Evolutionary conservation across 768 basidiomycete genomes (phyloP), one percentile per base, ranked within the genome.

Genomic region (Naematelia encephala): DNA sequence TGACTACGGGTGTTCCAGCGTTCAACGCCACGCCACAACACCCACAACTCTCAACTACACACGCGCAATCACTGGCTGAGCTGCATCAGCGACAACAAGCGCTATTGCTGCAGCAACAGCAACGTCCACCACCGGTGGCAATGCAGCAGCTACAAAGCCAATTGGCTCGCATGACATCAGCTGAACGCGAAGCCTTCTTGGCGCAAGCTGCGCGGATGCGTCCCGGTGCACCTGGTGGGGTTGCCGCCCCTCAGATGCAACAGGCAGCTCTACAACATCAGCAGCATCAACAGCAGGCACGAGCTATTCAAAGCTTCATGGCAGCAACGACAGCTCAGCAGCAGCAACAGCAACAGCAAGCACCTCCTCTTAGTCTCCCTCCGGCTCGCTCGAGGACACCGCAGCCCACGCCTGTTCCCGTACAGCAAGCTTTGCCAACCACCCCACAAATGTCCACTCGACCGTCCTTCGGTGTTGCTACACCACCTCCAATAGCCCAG

Each of bases 131-230:
- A 42, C 54, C 42, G 14, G 26, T 27, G 13, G 39, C 54, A 5
- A 45, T 56, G 10, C 58, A 59, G 58, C 57, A 59, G 19, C 43
- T 59, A 19, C 46, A 47, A 21, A 21, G 25, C 46, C 46, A 47
- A 21, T 19, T 19, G 25, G 46, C 29, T 29, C 55, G 49, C 34
- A 48, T 5, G 58, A 2, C 14, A 51, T 27, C 57, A 51, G 28
- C 45, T 58, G 19, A 51, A 50, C 21, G 28, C 27, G 34, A 53
- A 25, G 30, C n/a, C 21, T 45, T 39, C 46, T 19, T 19, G 19
- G 23, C 46, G n/a, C 46, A 47, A 19, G 46, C n/a, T 8, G n/a
- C n/a, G 8, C 46, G n/a, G 10, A 10, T 25, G 19, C 50, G 14
- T 16, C 34, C 34, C 34, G 34, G 34, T 8, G 16, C 16, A 39